A percentile compares a stretch with the other conserved stretches of the same genome.
Conservation (phyloP, 805 yeast genomes). For the Cyberlindnera meyerae region DNA sequence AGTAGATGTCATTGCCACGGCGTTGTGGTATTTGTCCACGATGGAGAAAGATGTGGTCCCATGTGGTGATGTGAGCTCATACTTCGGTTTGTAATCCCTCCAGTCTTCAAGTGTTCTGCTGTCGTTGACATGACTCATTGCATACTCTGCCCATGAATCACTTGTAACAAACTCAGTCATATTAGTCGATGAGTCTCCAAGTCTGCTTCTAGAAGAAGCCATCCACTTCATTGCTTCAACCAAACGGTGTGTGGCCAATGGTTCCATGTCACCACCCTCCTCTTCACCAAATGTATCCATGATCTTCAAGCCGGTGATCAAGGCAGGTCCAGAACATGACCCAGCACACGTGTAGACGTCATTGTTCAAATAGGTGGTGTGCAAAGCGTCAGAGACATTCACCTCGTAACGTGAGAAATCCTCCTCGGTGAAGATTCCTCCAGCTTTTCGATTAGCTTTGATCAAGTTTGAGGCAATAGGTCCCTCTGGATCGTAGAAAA, state of each 20-base stretch:
- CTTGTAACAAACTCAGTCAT: constrained; percentile 34
- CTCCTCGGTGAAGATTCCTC: constrained; percentile 61
- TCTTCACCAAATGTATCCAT: constrained; percentile 42
- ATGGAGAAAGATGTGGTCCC: constrained; percentile 89
- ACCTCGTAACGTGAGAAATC: constrained; percentile 67
- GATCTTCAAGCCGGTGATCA: constrained; percentile 68
- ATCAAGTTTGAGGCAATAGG: constrained; percentile 63
- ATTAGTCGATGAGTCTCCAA: constrained; percentile 61
- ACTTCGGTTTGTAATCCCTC: constrained; percentile 75
- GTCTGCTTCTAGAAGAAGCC: constrained; percentile 77
- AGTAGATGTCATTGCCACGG: constrained; percentile 86
- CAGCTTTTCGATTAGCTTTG: constrained; percentile 40
- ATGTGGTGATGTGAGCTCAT: constrained; percentile 71
- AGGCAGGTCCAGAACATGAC: constrained; percentile 79
- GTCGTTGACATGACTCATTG: constrained; percentile 48
- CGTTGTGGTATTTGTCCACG: constrained; percentile 67
- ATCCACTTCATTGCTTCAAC: constrained; percentile 93
- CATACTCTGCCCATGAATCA: constrained; percentile 52
- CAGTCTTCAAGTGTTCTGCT: constrained; percentile 54
- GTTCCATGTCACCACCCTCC: constrained; percentile 42
- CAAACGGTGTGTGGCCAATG: constrained; percentile 55
- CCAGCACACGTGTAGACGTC: constrained; percentile 60
- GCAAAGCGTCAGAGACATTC: constrained; percentile 36
- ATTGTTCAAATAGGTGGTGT: constrained; percentile 36
- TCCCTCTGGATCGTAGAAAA: constrained; percentile 82